Base-by-base conservation (phyloP, 495 filamentous ascomycete species). In the Cryomyces minteri region DNA sequence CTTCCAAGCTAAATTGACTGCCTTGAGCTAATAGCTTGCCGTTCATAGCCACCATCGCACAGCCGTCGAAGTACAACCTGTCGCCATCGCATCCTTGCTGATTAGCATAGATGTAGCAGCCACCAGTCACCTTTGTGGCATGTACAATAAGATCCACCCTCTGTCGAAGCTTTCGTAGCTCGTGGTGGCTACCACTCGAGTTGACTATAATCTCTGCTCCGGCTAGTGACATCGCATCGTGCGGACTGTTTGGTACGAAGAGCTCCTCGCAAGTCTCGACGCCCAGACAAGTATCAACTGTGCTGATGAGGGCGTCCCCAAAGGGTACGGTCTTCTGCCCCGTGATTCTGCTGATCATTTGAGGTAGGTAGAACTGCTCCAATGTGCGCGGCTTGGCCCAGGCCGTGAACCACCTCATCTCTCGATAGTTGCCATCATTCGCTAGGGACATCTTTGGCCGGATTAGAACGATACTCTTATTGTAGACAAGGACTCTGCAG, bases 381-480 rank as follows among this genome's bases (percentile, higher is more conserved):
- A 76, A 66, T 32, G 77, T 62, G 33, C 67, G 60, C 0, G 67
- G 65, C 6, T 74, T 62, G 31, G 64, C 58, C 79, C 80, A 84
- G 0, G 77, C 74, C 0, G 73, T 78, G 49, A 84, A 92, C 58
- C 80, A 77, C 6, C 81, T 60, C 68, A 73, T 77, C 55, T 87
- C 81, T 3, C 75, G 57, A 44, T 58, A 84, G 47, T 80, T 78
- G 11, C 80, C 81, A 65, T 86, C 82, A 45, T 83, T 80, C 41
- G 87, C 86, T 11, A 94, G 74, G 55, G 67, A 84, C 58, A 88
- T 69, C 61, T 94, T 94, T 0, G 86, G 87, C 12, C 86, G 68
- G 47, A 94, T 84, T 38, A 84, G 63, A 5, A 62, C 40, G 25
- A 63, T 57, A 45, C 58, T 32, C 12, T 46, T 46, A 39, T 62